Evolutionary conservation across 2,329 filamentous ascomycete species (phyloP), one percentile per base, ranked within the genome.

Genomic region (Ophiostoma montium): DNA sequence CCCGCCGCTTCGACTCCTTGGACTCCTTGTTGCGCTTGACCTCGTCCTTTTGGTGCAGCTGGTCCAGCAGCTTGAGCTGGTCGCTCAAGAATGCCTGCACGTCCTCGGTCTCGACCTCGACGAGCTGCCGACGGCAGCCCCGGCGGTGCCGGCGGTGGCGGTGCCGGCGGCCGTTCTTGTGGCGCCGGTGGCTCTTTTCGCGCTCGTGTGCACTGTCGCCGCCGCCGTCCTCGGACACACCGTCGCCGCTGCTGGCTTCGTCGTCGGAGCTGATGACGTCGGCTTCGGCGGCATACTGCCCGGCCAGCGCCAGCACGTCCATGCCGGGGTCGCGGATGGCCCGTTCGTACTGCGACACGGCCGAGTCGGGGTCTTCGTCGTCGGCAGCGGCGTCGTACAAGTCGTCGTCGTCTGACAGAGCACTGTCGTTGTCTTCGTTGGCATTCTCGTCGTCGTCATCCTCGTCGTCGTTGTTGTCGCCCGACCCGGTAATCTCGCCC

Each of bases 41-140:
- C 33, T 60, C 57, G 30, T 54, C 55, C 56, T 69, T 69, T 43
- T 78, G 74, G 59, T 68, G 73, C 62, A 68, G 69, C 35, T 65
- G 71, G 52, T 95, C 88, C 13, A 96, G 72, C 8, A 83, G 71
- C 56, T 83, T 80, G 42, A 86, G 71, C 62, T 96, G 89, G 44
- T 78, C 72, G 21, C 73, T 70, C 27, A 95, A 71, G 67, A 95
- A 95, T 1, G 69, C 71, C 63, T 95, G 89, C 13, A 84, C 79
- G 56, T 90, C 81, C 12, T 79, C 71, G n/a, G 78, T 82, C 47
- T 78, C 71, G 12, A 85, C 70, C 58, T 88, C 80, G 50, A 79
- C 61, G 27, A 36, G 48, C 36, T 50, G 50, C 8, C 36, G 47
- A 16, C 47, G 42, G 23, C 47, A 30, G 23, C 27, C 15, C n/a